Percentiles rank a stretch among this genome's conserved stretches.
phyloP scores from a whole-genome alignment of 2,329 filamentous ascomycete genomes.

The Stagonosporopsis rhizophila region DNA sequence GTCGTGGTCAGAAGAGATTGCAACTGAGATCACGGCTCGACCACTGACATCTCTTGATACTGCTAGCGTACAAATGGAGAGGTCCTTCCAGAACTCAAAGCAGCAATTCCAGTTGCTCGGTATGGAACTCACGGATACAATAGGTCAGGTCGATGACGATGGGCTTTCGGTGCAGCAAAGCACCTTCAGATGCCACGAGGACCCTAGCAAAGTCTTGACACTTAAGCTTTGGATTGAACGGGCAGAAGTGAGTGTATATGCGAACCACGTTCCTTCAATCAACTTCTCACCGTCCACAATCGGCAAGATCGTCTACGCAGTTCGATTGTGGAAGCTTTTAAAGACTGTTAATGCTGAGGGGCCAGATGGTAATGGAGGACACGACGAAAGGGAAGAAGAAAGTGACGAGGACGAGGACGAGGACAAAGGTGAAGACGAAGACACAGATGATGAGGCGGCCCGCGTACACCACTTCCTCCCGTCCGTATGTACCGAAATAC shows the following conservation, averaged over 20 bases:
- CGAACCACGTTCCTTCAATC: constrained; percentile 10
- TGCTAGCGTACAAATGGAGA: constrained; percentile 29
- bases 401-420: neutral
- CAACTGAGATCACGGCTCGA: constrained; percentile 12
- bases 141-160: constrained; percentile 16
- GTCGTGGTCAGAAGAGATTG: neutral
- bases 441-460: neutral
- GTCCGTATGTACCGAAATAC: constrained; percentile 22
- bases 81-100: constrained; percentile 8
- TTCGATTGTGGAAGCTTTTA: constrained; percentile 31
- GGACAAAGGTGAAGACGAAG: neutral
- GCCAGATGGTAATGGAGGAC: neutral
- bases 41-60: constrained; percentile 21
- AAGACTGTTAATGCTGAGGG: neutral
- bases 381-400: neutral
- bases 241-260: constrained; percentile 18
- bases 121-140: constrained; percentile 12
- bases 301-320: constrained; percentile 28
- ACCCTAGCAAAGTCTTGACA: constrained; percentile 14
- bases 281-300: constrained; percentile 10
- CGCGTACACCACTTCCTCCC: constrained; percentile 22
- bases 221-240: constrained; percentile 32
- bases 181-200: constrained; percentile 18
- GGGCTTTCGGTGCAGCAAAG: constrained; percentile 19
- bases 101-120: constrained; percentile 13